These are phyloP conservation scores for Polytrichum commune DNA, from an alignment of 225 moss, liverwort and hornwort genomes.

Conservation along the genomic window DNA sequence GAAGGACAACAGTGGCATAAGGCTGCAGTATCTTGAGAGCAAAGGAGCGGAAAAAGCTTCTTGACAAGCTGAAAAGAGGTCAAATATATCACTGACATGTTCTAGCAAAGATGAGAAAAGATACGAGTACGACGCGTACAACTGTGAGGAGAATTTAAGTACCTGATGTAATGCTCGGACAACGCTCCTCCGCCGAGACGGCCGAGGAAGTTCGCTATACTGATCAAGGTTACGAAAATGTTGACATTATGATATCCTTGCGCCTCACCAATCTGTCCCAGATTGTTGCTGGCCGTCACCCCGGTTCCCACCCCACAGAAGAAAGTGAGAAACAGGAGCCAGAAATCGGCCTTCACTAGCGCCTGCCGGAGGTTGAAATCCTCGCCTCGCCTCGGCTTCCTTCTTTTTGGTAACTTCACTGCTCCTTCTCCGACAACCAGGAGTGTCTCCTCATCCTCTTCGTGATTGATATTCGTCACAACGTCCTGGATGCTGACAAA, in stretches of 20 bases:
- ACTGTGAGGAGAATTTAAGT: background rate
- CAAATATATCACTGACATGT: too few species aligned
- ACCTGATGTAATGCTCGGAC: conserved; percentile 84
- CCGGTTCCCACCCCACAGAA: conserved; percentile 88
- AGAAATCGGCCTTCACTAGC: conserved; percentile 88
- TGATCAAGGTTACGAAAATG: conserved; percentile 79
- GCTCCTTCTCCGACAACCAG: conserved; percentile 80
- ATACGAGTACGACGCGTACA: too few species aligned
- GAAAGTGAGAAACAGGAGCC: conserved; percentile 76
- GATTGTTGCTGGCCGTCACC: conserved; percentile 73
- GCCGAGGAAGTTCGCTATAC: conserved; percentile 83
- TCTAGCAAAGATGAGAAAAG: too few species aligned
- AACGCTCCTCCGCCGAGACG: conserved; percentile 77
- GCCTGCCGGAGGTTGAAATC: conserved; percentile 83
- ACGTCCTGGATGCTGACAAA: conserved; percentile 34
- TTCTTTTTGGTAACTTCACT: conserved; percentile 53
- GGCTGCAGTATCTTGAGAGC: background rate
- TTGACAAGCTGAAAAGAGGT: too few species aligned
- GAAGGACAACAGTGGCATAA: background rate
- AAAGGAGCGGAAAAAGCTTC: too few species aligned
- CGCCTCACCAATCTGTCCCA: conserved; percentile 92
- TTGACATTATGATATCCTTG: conserved; percentile 77
- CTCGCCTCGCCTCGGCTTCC: conserved; percentile 74
- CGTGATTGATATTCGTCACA: conserved; percentile 26
- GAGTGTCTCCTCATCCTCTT: conserved; percentile 59